Conservation (phyloP, 2,329 filamentous ascomycete genomes). For the Rachicladosporium sp. region DNA sequence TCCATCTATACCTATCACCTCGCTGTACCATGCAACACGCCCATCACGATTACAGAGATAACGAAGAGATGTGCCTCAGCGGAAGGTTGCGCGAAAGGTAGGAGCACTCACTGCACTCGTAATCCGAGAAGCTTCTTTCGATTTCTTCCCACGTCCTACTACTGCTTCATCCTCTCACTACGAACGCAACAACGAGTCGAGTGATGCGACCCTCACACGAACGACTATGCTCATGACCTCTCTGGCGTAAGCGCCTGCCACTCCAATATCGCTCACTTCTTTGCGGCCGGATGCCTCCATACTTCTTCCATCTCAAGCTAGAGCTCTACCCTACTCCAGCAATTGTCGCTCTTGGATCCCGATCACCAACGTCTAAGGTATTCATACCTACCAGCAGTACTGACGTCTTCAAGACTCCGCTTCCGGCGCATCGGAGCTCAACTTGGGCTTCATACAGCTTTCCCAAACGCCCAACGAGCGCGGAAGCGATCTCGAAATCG, state of each 20-base stretch:
- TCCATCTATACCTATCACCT: no score
- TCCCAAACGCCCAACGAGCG: constrained; percentile 3
- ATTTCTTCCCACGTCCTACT: not conserved
- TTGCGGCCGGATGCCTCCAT: constrained; percentile 25
- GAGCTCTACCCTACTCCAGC: constrained; percentile 40
- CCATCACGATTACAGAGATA: no score
- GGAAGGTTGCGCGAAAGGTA: no score
- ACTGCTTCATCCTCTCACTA: not conserved
- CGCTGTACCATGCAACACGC: no score
- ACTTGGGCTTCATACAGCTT: constrained; percentile 23
- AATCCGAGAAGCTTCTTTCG: not conserved
- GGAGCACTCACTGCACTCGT: no score
- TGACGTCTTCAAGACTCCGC: constrained; percentile 33
- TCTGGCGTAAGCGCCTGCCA: no score
- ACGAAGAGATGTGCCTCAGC: no score
- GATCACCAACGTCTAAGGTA: constrained; percentile 7
- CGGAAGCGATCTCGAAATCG: constrained; percentile 1
- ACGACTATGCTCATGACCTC: no score
- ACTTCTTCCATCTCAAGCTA: constrained; percentile 51
- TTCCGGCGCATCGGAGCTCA: constrained; percentile 31
- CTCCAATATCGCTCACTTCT: not conserved
- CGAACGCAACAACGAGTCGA: no score
- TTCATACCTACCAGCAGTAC: constrained; percentile 29
- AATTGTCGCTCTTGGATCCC: constrained; percentile 2
- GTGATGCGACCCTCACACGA: no score